Evolutionary conservation across 2,329 filamentous ascomycete species (phyloP), one percentile per base, ranked within the genome.

Genomic region (Bipolaris cookei): DNA sequence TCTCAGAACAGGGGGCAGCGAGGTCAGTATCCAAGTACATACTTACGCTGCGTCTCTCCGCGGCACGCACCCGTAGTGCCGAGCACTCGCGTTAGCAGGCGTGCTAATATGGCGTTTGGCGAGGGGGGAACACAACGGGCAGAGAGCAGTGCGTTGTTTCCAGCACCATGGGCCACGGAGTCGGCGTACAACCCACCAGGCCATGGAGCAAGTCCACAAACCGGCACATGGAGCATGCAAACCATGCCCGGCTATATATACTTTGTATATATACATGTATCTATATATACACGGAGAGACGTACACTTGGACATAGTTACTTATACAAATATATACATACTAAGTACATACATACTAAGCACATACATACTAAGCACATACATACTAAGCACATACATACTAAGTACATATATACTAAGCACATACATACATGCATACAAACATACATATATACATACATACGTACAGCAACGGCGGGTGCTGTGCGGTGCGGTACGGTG

Each of bases 121-220:
- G 23, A 25, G 23, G 23, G 23, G 1, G 23, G 23, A 25, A 25
- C 23, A 25, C 23, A 25, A 25, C 6, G 23, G 23, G 23, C 23
- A 25, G 23, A 7, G 23, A 6, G 23, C 23, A 25, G 23, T 25
- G 23, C 23, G 23, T 25, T 25, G 23, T 38, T 48, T 56, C 52
- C 55, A 51, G 57, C 50, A 56, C 48, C 35, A 47, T 52, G 39
- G 53, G 56, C 54, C 61, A 62, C 61, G 51, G 51, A 61, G 39
- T 46, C 45, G 58, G 45, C 38, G 38, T 48, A 46, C 45, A 47
- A 25, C 43, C 43, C 39, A 20, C 10, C 39, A 43, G 18, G 11
- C 18, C 6, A 25, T 25, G 23, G 23, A 7, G 16, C 32, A 37
- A 1, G 41, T 25, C 41, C 28, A 54, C 18, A 10, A 18, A 38